These are phyloP conservation scores for Metahyphopichia silvanorum DNA, from an alignment of 805 yeast species.

Conservation along the genomic window DNA sequence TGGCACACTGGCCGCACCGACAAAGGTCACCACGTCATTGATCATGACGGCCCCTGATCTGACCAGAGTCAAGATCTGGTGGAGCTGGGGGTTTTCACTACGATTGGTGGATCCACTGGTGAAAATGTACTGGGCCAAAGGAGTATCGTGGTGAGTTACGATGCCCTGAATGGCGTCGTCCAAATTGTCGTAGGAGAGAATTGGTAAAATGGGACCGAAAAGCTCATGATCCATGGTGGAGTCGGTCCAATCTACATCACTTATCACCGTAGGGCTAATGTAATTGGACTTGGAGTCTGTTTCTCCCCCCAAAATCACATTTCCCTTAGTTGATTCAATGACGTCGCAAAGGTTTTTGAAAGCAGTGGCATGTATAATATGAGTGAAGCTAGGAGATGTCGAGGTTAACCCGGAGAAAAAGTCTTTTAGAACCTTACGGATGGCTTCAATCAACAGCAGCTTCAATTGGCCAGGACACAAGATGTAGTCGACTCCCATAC, in stretches of 20 bases:
- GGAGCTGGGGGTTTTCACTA: constrained; percentile 41
- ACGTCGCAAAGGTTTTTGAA: constrained; percentile 44
- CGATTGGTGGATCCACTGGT: constrained; percentile 43
- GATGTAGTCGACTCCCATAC: constrained; percentile 85
- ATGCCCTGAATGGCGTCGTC: constrained; percentile 43
- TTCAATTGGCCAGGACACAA: constrained; percentile 60
- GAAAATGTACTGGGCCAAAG: constrained; percentile 77
- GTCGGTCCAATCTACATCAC: constrained; percentile 62
- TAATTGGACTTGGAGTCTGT: constrained; percentile 38
- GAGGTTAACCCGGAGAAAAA: constrained; percentile 40
- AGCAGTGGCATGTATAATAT: constrained; percentile 57
- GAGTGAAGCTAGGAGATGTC: constrained; percentile 42
- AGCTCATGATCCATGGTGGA: constrained; percentile 70
- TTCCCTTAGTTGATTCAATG: constrained; percentile 51
- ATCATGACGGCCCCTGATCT: constrained; percentile 72
- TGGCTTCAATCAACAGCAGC: constrained; percentile 44
- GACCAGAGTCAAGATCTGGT: constrained; percentile 44
- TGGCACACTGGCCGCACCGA: constrained; percentile 65
- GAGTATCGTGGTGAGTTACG: constrained; percentile 58
- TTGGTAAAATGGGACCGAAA: constrained; percentile 87
- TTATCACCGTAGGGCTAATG: constrained; percentile 73
- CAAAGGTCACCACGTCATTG: constrained; percentile 74
- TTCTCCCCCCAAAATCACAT: constrained; percentile 45
- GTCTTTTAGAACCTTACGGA: constrained; percentile 38
- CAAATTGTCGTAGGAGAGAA: constrained; percentile 51